Base-by-base conservation (phyloP, 257 asterid genomes). In the Scutellaria baicalensis region DNA sequence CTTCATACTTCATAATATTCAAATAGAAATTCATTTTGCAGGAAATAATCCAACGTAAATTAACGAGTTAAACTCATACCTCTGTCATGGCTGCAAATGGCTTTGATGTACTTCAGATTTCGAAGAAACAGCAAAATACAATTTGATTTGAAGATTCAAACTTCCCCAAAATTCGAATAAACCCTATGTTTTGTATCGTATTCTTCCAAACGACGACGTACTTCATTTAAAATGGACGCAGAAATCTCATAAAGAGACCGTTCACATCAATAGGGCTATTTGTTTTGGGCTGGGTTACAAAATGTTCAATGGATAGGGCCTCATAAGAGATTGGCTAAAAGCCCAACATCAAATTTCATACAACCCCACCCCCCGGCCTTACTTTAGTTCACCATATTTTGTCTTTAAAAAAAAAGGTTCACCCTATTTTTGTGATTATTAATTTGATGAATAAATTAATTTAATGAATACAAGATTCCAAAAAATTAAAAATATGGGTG, bases 21-120 rank as follows among this genome's bases (percentile, higher is more conserved):
- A 72, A 74, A 70, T 20, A 6, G 14, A 44, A 77, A 44, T 9
- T 11, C 4, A 54, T 43, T 17, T 4, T 4, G 66, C 47, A 45
- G 71, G 11, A 66, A 54, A 4, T 3, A 64, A 62, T 3, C 9
- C n/a, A 17, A 62, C 42, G 68, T 21, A 20, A n/a, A 35, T 14
- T 14, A 3, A 42, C 31, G 63, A 59, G 39, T 9, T 9, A 18
- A 3, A 49, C 6, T 13, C 70, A 64, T 84, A 91, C 97, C 96
- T 91, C 97, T 44, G 97, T 91, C 97, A 91, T 91, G 76, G 88
- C 88, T 79, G 86, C 76, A 68, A 81, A 70, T 75, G 31, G 57
- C 48, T 63, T 62, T 57, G 59, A 61, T 66, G 68, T 0, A 60
- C 50, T 69, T 68, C 62, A 57, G 55, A 17, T 14, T 44, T 33